Evolutionary conservation across 306 rosid genomes (phyloP).

Genomic region (Quercus agrifolia): DNA sequence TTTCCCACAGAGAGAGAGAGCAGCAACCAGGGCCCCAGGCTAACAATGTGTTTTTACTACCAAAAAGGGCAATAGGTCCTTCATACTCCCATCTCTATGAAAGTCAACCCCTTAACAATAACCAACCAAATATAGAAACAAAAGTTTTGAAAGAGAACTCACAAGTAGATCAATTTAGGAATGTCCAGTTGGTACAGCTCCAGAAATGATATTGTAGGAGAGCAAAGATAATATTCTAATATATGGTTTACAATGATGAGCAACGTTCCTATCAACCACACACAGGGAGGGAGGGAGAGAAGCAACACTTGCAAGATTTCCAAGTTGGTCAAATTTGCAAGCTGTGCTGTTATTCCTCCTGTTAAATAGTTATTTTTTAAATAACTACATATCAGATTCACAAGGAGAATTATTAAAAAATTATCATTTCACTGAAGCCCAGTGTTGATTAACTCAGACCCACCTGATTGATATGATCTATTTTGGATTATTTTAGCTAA

Average conservation of each 20-base stretch:
- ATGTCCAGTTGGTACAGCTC: slow-evolving; percentile 77
- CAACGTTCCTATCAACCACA: neutral
- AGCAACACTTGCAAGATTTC: slow-evolving; percentile 74
- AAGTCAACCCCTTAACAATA: neutral
- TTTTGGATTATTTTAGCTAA: too few species aligned
- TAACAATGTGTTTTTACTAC: neutral
- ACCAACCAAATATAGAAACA: slow-evolving; percentile 15
- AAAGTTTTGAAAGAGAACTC: slow-evolving; percentile 38
- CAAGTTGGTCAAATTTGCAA: slow-evolving; percentile 59
- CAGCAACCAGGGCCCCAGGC: neutral
- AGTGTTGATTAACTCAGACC: too few species aligned
- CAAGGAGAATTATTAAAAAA: too few species aligned
- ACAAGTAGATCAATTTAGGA: slow-evolving; percentile 83
- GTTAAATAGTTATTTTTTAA: too few species aligned
- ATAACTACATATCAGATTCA: too few species aligned
- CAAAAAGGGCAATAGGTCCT: neutral
- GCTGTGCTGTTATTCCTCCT: too few species aligned
- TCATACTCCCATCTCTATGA: neutral
- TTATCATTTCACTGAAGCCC: too few species aligned
- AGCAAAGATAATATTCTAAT: slow-evolving; percentile 10
- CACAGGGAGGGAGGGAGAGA: neutral
- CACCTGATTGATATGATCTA: too few species aligned
- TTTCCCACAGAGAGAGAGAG: neutral
- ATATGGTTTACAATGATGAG: slow-evolving; percentile 16
- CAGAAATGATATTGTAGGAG: slow-evolving; percentile 90